phyloP scores from a whole-genome alignment of 306 rosid species.

The Rosa persica region DNA sequence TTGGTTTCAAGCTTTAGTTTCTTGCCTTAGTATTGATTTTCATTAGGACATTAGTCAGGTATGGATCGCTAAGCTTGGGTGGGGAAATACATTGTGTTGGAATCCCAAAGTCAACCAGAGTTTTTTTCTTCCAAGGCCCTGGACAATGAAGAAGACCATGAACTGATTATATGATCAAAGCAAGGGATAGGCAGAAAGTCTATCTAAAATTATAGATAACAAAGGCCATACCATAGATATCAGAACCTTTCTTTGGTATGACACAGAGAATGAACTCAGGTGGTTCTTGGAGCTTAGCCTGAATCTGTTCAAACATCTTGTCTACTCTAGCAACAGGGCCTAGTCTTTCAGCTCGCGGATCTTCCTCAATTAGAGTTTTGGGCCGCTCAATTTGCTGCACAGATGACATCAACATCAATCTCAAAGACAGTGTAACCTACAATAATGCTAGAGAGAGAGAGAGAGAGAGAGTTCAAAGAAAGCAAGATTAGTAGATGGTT shows the following conservation, averaged over 20 bases:
- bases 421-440: background rate
- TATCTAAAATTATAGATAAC: background rate
- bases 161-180: conserved; percentile 14
- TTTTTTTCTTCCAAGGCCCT: conserved; percentile 94
- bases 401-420: conserved; percentile 2
- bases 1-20: conserved; percentile 10
- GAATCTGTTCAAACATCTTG: conserved; percentile 66
- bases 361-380: conserved; percentile 75
- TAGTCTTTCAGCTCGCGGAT: conserved; percentile 46
- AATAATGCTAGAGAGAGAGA: background rate
- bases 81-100: conserved; percentile 82
- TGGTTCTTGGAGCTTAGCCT: conserved; percentile 44
- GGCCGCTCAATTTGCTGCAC: conserved; percentile 81
- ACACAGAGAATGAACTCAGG: conserved; percentile 88
- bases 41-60: conserved; percentile 81
- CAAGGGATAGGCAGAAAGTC: conserved; percentile 13
- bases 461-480: background rate
- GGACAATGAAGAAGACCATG: conserved; percentile 26
- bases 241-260: conserved; percentile 78
- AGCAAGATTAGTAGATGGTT: background rate
- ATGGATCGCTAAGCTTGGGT: conserved; percentile 72
- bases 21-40: conserved; percentile 91
- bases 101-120: conserved; percentile 71
- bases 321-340: conserved; percentile 79
- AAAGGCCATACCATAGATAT: conserved; percentile 63